Conservation (phyloP, 257 asterid genomes). For the Gentiana macrophylla region DNA sequence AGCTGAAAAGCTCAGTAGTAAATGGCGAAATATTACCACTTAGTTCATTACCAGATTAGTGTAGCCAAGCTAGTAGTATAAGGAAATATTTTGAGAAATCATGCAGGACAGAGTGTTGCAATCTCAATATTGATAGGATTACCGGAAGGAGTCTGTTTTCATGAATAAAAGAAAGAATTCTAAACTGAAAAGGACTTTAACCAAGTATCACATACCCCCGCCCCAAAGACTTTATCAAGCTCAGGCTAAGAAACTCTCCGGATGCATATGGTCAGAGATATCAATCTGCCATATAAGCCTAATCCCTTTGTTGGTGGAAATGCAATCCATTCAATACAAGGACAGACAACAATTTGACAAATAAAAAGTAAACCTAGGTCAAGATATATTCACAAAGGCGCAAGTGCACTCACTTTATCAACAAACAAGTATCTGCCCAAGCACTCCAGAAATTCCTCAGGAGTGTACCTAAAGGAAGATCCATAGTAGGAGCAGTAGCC, state of each 20-base stretch:
- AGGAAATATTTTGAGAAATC: neutral
- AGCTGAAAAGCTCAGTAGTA: neutral
- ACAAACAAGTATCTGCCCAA: conserved; percentile 16
- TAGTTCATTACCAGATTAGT: neutral
- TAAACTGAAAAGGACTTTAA: too few relatives aligned
- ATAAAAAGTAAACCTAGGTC: conserved; percentile 1
- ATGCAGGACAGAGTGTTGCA: neutral
- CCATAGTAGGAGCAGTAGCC: conserved; percentile 54
- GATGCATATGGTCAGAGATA: too few relatives aligned
- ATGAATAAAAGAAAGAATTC: too few relatives aligned
- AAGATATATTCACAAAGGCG: conserved; percentile 5
- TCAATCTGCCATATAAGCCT: too few relatives aligned
- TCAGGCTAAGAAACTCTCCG: too few relatives aligned
- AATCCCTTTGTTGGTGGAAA: too few relatives aligned
- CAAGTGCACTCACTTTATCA: neutral
- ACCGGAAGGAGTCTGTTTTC: too few relatives aligned
- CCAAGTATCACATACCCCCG: too few relatives aligned
- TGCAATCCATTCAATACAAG: too few relatives aligned
- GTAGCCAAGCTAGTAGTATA: neutral
- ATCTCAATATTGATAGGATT: neutral
- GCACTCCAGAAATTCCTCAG: conserved; percentile 48
- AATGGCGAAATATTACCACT: neutral
- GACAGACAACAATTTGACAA: too few relatives aligned
- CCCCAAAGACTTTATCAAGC: too few relatives aligned
- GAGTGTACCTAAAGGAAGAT: conserved; percentile 51